Base-by-base conservation (phyloP, 1,139 yeast genomes). In the Debaryomycetaceae sp. region DNA sequence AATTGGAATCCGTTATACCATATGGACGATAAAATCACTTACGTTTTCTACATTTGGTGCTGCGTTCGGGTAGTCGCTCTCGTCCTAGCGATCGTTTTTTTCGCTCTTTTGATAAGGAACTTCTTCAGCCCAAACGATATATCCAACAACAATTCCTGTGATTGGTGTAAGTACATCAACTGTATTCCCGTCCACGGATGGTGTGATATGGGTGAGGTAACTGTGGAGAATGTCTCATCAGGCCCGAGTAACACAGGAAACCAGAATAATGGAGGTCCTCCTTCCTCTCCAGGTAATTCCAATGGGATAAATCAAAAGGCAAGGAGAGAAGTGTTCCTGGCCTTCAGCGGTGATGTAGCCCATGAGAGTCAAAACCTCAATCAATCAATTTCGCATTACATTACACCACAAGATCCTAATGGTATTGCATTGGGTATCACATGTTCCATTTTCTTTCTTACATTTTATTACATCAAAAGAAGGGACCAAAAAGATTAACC, bases 111-210 rank as follows among this genome's bases (percentile, higher is more conserved):
- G 44, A 63, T 72, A 14, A 62, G 65, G 43, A 80, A 80, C 51
- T 80, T 83, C 55, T 73, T 73, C 45, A 33, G 22, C 9, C 60
- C 62, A 35, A 73, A 76, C 37, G 70, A 68, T 6, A 68, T 74
- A 3, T 72, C 73, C 6, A 63, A 71, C 41, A 48, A 52, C 3
- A 58, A 54, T 35, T 51, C 51, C 24, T 84, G 91, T 61, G 60
- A 67, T 11, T 85, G 91, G 91, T 85, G 91, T 66, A 83, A 83
- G 59, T 84, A 85, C 57, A 70, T 85, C 53, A 81, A 81, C 53
- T 85, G 91, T 57, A 61, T 85, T 23, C 91, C 91, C 0, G 86
- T 85, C 7, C 74, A 80, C 48, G 83, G 81, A 14, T 85, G 91
- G 91, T 85, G 91, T 60, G 84, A 82, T 42, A 62, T 66, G 39